A percentile compares a stretch with the other conserved stretches of the same genome.
These are phyloP conservation scores for Musa troglodytarum DNA, from an alignment of 176 grass and related monocot genomes.

Conservation along the genomic window DNA sequence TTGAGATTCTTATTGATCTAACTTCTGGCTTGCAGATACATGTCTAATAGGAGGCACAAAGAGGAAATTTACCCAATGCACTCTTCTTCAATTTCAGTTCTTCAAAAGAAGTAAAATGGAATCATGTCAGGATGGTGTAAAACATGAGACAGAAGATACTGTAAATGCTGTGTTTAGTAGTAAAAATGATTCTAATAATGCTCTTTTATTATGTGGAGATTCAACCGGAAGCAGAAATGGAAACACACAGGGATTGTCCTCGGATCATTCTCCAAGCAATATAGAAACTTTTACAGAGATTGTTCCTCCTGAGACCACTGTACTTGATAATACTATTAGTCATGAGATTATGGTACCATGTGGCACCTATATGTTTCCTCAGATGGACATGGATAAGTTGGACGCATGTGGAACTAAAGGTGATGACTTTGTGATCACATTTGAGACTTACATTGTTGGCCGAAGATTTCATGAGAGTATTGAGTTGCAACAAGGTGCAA, in stretches of 20 bases:
- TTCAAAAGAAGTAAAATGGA: slow-evolving; percentile 22
- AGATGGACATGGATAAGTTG: slow-evolving; percentile 11
- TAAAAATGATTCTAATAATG: slow-evolving; percentile 7
- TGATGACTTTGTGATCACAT: slow-evolving; percentile 21
- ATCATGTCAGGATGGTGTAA: not conserved
- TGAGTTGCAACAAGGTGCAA: slow-evolving; percentile 43
- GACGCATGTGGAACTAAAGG: slow-evolving; percentile 13
- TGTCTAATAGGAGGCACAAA: slow-evolving; percentile 66
- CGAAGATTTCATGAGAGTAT: slow-evolving; percentile 55
- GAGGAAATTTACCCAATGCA: slow-evolving; percentile 62
- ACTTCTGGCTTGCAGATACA: slow-evolving; percentile 42
- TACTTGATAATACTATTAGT: slow-evolving; percentile 7
- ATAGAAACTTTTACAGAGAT: slow-evolving; percentile 7
- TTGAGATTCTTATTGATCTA: not conserved
- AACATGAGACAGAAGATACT: slow-evolving; percentile 3
- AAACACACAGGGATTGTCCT: slow-evolving; percentile 14
- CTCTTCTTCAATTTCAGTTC: slow-evolving; percentile 84
- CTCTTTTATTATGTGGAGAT: slow-evolving; percentile 6
- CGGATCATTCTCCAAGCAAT: slow-evolving; percentile 22
- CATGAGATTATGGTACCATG: not conserved
- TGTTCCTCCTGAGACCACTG: slow-evolving; percentile 8
- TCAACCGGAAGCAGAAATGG: slow-evolving; percentile 10
- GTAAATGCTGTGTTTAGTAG: not conserved
- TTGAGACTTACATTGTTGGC: slow-evolving; percentile 74
- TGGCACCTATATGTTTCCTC: slow-evolving; percentile 10